These are phyloP conservation scores for Alternaria solani DNA, from an alignment of 2,329 filamentous ascomycete genomes.

Conservation along the genomic window DNA sequence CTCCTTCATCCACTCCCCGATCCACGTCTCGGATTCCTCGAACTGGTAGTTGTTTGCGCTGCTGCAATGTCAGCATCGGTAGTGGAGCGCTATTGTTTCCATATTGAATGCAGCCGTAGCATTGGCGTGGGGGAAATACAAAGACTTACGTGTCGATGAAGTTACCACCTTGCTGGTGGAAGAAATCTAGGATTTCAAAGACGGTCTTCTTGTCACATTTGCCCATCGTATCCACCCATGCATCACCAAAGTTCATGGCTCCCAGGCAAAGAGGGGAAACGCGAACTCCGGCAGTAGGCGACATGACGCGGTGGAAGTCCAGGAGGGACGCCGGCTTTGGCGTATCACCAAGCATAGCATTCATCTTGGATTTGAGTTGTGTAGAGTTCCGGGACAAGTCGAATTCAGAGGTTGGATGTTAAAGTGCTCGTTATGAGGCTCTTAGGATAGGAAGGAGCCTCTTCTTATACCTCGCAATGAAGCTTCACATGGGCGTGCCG, in stretches of 20 bases:
- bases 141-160: slow-evolving; percentile 59
- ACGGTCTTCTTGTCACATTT: slow-evolving; percentile 56
- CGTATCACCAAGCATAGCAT: slow-evolving; percentile 36
- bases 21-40: slow-evolving; percentile 58
- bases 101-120: neutral
- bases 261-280: slow-evolving; percentile 64
- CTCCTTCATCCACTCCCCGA: slow-evolving; percentile 61
- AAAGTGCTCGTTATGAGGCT: neutral
- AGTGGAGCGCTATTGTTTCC: neutral
- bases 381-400: neutral
- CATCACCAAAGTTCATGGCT: slow-evolving; percentile 63
- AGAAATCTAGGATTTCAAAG: slow-evolving; percentile 59
- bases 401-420: neutral
- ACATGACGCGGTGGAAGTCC: slow-evolving; percentile 62
- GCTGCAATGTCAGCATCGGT: slow-evolving; percentile 16
- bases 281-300: slow-evolving; percentile 60
- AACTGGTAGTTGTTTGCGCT: slow-evolving; percentile 58
- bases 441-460: slow-evolving; percentile 3
- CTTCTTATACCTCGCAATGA: slow-evolving; percentile 7
- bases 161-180: slow-evolving; percentile 59
- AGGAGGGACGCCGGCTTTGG: slow-evolving; percentile 51
- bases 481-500: slow-evolving; percentile 13
- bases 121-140: neutral
- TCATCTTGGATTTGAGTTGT: slow-evolving; percentile 18
- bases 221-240: slow-evolving; percentile 55